A percentile compares a stretch with the other conserved stretches of the same genome.
Evolutionary conservation across 164 flowering plant species (phyloP).

Genomic region (Amborella trichopoda): DNA sequence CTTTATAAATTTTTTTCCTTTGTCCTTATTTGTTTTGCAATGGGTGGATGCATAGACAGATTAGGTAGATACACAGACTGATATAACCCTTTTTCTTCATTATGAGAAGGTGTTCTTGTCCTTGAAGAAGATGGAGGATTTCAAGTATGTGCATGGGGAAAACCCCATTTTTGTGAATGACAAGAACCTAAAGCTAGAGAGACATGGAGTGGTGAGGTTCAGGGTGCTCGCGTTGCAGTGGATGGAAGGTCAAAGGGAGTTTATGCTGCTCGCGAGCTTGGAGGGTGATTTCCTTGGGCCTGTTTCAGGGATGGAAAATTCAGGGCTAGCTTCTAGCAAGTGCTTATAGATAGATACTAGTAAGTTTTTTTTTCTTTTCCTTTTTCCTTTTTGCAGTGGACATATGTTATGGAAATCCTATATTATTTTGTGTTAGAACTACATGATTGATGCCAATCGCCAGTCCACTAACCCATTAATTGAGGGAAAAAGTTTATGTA

Average conservation of each 20-base stretch:
- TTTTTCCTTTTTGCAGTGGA: not conserved
- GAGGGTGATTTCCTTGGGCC: slow-evolving; percentile 53
- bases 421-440: too few species aligned
- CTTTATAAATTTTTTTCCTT: too few species aligned
- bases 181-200: slow-evolving; percentile 38
- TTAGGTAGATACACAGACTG: too few species aligned
- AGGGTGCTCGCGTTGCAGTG: slow-evolving; percentile 19
- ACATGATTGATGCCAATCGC: too few species aligned
- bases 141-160: slow-evolving; percentile 46
- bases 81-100: too few species aligned
- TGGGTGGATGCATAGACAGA: too few species aligned
- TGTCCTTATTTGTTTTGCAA: too few species aligned
- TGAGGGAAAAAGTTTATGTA: too few species aligned
- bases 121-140: slow-evolving; percentile 44
- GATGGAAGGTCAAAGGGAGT: slow-evolving; percentile 29
- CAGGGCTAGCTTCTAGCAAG: too few species aligned
- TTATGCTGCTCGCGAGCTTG: slow-evolving; percentile 32
- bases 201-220: slow-evolving; percentile 21
- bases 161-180: slow-evolving; percentile 47
- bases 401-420: too few species aligned
- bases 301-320: slow-evolving; percentile 8
- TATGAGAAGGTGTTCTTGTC: slow-evolving; percentile 41
- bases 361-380: not conserved
- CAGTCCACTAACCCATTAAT: too few species aligned
- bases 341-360: too few species aligned